phyloP scores from a whole-genome alignment of 768 basidiomycete genomes.

The Paxillus rubicundulus region DNA sequence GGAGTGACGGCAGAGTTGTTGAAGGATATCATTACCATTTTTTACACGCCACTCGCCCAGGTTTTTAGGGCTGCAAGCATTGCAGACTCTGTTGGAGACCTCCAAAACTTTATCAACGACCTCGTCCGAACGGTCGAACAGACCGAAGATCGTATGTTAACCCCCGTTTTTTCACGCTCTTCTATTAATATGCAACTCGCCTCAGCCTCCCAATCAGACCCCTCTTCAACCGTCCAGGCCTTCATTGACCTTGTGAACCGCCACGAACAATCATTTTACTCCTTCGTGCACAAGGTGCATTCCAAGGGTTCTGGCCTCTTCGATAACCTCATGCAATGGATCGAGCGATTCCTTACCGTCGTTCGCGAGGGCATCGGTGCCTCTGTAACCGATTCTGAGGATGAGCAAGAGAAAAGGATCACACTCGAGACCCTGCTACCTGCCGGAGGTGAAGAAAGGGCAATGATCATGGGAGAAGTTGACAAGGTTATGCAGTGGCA shows the following conservation, averaged over 20 bases:
- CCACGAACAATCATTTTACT: constrained; percentile 95
- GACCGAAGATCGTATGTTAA: constrained; percentile 77
- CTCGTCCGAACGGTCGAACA: constrained; percentile 91
- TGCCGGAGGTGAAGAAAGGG: constrained; percentile 73
- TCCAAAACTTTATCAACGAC: constrained; percentile 94
- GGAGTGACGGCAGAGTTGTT: constrained; percentile 92
- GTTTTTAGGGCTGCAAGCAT: constrained; percentile 98
- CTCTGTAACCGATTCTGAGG: constrained; percentile 16
- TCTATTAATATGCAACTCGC: constrained; percentile 1
- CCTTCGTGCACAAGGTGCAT: constrained; percentile 98
- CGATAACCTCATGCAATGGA: constrained; percentile 93
- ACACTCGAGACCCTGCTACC: constrained; percentile 91
- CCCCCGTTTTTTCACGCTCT: background rate
- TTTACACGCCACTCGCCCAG: constrained; percentile 93
- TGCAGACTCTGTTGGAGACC: constrained; percentile 85
- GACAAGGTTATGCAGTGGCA: constrained; percentile 91
- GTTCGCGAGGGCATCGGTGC: constrained; percentile 85
- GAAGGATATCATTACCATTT: constrained; percentile 98
- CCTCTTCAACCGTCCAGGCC: constrained; percentile 81
- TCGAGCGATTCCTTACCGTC: constrained; percentile 89
- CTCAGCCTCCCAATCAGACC: constrained; percentile 79
- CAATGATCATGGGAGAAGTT: constrained; percentile 75
- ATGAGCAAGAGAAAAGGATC: constrained; percentile 37
- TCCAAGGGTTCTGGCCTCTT: constrained; percentile 94
- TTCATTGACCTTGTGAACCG: constrained; percentile 93